These are phyloP conservation scores for Leccinum pachyderme DNA, from an alignment of 1,284 basidiomycete species.

Conservation along the genomic window DNA sequence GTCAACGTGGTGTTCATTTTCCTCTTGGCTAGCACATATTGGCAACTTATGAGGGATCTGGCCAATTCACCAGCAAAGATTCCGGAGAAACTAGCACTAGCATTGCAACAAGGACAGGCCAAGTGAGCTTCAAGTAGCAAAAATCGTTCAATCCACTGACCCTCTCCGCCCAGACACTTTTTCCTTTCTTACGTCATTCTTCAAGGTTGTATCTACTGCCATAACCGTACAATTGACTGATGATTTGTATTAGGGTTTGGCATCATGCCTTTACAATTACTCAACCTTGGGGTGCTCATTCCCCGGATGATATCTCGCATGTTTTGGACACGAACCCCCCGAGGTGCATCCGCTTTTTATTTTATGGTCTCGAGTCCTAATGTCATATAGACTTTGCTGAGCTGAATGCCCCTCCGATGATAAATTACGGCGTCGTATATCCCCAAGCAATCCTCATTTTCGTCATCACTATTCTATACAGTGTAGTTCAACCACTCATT, in stretches of 20 bases:
- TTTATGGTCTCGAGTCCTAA: neutral
- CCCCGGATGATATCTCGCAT: constrained; percentile 69
- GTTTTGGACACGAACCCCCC: constrained; percentile 79
- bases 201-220: constrained; percentile 55
- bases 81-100: constrained; percentile 83
- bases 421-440: constrained; percentile 92
- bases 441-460: constrained; percentile 96
- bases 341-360: constrained; percentile 52
- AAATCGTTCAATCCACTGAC: constrained; percentile 18
- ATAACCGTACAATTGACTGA: constrained; percentile 5
- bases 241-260: constrained; percentile 65
- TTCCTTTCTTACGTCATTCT: constrained; percentile 95
- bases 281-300: constrained; percentile 85
- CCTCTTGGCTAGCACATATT: constrained; percentile 86
- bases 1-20: constrained; percentile 97
- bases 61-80: constrained; percentile 87
- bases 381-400: constrained; percentile 78
- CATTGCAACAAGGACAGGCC: constrained; percentile 73
- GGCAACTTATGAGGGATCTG: constrained; percentile 83
- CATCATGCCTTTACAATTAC: constrained; percentile 91
- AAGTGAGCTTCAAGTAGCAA: constrained; percentile 39
- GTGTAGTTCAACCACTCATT: constrained; percentile 92
- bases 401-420: constrained; percentile 94
- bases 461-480: constrained; percentile 92
- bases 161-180: constrained; percentile 63